These are phyloP conservation scores for Globisporangium solare DNA, from an alignment of 352 stramenopile genomes.

Conservation along the genomic window DNA sequence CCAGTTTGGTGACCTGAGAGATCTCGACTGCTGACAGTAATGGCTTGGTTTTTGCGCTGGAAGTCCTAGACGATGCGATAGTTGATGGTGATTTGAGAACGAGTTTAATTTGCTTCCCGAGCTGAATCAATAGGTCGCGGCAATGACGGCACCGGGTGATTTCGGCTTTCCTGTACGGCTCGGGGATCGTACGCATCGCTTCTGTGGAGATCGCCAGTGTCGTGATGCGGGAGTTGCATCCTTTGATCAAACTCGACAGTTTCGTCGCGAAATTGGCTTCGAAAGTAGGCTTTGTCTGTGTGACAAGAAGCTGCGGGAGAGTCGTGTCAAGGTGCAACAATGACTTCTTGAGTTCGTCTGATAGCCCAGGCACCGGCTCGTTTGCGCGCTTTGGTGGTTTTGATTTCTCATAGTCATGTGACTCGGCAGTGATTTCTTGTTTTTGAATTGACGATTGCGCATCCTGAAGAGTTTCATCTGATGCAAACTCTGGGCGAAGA, in stretches of 20 bases:
- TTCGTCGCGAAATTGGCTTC: slow-evolving; percentile 8
- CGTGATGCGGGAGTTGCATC: slow-evolving; percentile 32
- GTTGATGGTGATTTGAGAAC: not conserved
- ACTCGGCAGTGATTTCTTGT: not conserved
- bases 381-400: not conserved
- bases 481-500: not conserved
- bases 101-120: slow-evolving; percentile 35
- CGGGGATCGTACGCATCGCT: slow-evolving; percentile 8
- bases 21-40: slow-evolving; percentile 8
- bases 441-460: not conserved
- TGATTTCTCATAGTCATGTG: not conserved
- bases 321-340: slow-evolving; percentile 13
- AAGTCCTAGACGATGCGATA: not conserved
- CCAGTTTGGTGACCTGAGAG: slow-evolving; percentile 8
- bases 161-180: slow-evolving; percentile 23
- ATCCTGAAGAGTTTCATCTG: not conserved
- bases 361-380: slow-evolving; percentile 21
- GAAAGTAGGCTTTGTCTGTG: slow-evolving; percentile 3
- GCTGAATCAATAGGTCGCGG: slow-evolving; percentile 36
- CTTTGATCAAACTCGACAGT: slow-evolving; percentile 22
- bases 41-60: not conserved
- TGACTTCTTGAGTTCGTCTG: slow-evolving; percentile 9
- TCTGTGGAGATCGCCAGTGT: slow-evolving; percentile 17
- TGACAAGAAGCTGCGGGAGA: not conserved
- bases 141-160: slow-evolving; percentile 33